Evolutionary conservation across 2,329 filamentous ascomycete genomes (phyloP).

Genomic region (Talaromyces albobiverticillius): DNA sequence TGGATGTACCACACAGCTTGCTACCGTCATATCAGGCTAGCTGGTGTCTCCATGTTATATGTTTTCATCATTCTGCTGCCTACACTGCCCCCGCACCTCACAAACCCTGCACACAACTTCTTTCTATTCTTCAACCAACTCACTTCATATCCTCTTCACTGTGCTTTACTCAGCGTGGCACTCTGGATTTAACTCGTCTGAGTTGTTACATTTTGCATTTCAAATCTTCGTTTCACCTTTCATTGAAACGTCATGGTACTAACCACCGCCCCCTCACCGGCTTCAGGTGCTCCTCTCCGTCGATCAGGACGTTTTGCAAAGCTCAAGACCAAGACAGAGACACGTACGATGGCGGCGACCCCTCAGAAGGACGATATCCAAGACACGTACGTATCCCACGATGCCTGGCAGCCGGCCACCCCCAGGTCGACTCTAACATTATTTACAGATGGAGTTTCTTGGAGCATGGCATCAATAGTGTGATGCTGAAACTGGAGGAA

Average conservation of each 20-base stretch:
- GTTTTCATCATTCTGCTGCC: background rate
- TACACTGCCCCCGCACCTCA: background rate
- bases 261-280: slow-evolving; percentile 11
- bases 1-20: slow-evolving; percentile 2
- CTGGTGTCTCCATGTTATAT: background rate
- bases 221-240: background rate
- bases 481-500: slow-evolving; percentile 88
- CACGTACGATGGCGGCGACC: slow-evolving; percentile 39
- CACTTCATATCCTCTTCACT: background rate
- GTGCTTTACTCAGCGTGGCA: background rate
- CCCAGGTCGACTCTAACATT: slow-evolving; percentile 13
- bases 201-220: background rate
- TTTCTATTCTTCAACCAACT: background rate
- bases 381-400: slow-evolving; percentile 54
- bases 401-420: background rate
- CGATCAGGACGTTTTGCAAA: slow-evolving; percentile 14
- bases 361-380: slow-evolving; percentile 58
- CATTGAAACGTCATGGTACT: slow-evolving; percentile 10
- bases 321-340: slow-evolving; percentile 15
- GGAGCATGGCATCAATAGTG: slow-evolving; percentile 80
- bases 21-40: slow-evolving; percentile 6
- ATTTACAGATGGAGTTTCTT: slow-evolving; percentile 78
- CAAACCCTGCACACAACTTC: background rate
- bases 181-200: background rate
- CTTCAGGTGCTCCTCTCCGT: slow-evolving; percentile 12